Percentiles rank a stretch among this genome's conserved stretches.
Conservation (phyloP, 2,329 filamentous ascomycete species). For the Fusarium sp. region DNA sequence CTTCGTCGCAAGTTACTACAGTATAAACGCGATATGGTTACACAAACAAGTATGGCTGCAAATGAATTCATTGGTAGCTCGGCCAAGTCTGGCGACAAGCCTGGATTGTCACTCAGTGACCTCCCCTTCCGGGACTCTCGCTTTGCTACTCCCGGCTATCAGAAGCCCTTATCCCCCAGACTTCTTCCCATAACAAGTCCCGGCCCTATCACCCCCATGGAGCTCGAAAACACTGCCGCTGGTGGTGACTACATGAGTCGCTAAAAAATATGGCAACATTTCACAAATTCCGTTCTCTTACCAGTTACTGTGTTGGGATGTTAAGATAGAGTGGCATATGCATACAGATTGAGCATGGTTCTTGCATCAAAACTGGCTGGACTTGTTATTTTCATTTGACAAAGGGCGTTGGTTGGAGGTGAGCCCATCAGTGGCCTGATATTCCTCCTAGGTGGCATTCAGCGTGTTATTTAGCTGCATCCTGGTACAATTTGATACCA, state of each 20-base stretch:
- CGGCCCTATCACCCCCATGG: slow-evolving; percentile 69
- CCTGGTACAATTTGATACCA: slow-evolving; percentile 19
- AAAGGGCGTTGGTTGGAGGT: slow-evolving; percentile 22
- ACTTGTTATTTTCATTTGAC: slow-evolving; percentile 2
- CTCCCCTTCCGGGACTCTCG: slow-evolving; percentile 50
- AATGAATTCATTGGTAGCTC: slow-evolving; percentile 51
- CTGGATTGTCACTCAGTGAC: slow-evolving; percentile 46
- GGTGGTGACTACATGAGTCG: slow-evolving; percentile 49
- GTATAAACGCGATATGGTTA: slow-evolving; percentile 69
- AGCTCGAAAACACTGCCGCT: slow-evolving; percentile 53
- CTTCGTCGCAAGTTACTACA: slow-evolving; percentile 62
- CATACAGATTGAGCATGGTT: slow-evolving; percentile 1
- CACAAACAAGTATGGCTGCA: slow-evolving; percentile 62
- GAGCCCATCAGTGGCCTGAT: slow-evolving; percentile 7
- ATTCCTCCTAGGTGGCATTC: slow-evolving; percentile 16
- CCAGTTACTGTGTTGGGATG: not conserved
- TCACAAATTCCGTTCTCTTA: not conserved
- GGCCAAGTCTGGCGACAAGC: slow-evolving; percentile 36
- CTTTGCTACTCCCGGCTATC: slow-evolving; percentile 48
- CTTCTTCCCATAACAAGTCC: slow-evolving; percentile 64
- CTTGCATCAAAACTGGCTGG: not conserved
- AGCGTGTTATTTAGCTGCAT: slow-evolving; percentile 29
- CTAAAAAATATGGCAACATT: not conserved
- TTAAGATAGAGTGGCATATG: not conserved
- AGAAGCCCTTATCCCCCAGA: slow-evolving; percentile 59